Percentiles rank a stretch among this genome's conserved stretches.
Evolutionary conservation across 768 basidiomycete genomes (phyloP).

Genomic region (Lentinula detonsa): DNA sequence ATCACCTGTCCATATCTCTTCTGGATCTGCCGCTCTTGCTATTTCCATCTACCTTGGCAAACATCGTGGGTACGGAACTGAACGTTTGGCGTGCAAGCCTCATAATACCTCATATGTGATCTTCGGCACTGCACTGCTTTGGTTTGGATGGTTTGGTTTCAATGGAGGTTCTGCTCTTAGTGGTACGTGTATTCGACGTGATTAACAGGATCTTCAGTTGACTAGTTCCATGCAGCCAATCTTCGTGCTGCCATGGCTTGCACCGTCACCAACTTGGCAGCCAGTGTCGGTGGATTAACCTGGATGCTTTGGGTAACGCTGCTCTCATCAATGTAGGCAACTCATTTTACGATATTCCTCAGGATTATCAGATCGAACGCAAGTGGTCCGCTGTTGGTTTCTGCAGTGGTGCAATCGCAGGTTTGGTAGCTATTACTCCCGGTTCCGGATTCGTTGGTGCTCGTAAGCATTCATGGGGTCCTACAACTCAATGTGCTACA

Average conservation of each 20-base stretch:
- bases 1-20: constrained; percentile 94
- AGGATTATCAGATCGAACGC: constrained; percentile 88
- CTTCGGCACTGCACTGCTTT: constrained; percentile 89
- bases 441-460: constrained; percentile 78
- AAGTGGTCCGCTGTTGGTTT: constrained; percentile 95
- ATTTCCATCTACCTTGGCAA: constrained; percentile 90
- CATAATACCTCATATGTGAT: constrained; percentile 92
- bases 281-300: constrained; percentile 78
- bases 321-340: background rate
- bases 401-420: constrained; percentile 91
- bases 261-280: constrained; percentile 91
- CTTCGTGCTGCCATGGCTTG: constrained; percentile 83
- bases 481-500: background rate
- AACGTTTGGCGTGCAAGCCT: constrained; percentile 86
- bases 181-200: constrained; percentile 17
- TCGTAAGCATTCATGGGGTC: constrained; percentile 41
- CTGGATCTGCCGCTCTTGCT: constrained; percentile 86
- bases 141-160: constrained; percentile 97
- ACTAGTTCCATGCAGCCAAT: constrained; percentile 36
- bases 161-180: constrained; percentile 89
- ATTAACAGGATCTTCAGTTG: background rate
- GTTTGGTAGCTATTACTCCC: constrained; percentile 85
- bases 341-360: background rate
- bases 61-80: constrained; percentile 87
- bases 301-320: constrained; percentile 83